A percentile compares a stretch with the other conserved stretches of the same genome.
Conservation (phyloP, 1,284 basidiomycete genomes). For the Melampsora larici-populina region DNA sequence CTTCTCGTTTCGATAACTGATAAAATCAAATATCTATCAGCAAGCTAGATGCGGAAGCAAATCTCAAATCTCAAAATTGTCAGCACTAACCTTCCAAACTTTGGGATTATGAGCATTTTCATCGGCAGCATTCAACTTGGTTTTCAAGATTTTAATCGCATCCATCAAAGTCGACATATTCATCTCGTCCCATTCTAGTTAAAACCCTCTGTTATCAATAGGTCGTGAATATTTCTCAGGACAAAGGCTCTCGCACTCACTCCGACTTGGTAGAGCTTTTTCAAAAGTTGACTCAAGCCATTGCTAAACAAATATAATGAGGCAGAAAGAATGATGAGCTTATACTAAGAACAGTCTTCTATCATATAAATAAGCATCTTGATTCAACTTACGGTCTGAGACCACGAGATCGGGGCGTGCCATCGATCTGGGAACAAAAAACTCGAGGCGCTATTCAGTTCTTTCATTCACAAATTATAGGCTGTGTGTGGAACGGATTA, state of each 20-base stretch:
- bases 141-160: conserved; percentile 16
- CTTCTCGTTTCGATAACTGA: conserved; percentile 36
- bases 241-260: background rate
- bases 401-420: conserved; percentile 31
- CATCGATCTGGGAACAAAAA: conserved; percentile 23
- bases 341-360: background rate
- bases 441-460: background rate
- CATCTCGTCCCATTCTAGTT: conserved; percentile 35
- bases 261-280: background rate
- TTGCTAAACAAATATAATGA: background rate
- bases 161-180: conserved; percentile 9
- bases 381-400: conserved; percentile 25
- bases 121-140: conserved; percentile 29
- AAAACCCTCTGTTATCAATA: background rate
- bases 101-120: conserved; percentile 1
- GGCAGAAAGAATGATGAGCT: background rate
- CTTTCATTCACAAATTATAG: too few species aligned
- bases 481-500: background rate
- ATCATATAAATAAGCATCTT: background rate
- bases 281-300: conserved; percentile 4
- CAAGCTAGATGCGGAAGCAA: background rate
- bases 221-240: background rate
- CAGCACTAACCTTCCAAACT: conserved; percentile 27
- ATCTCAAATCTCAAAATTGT: background rate
- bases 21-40: background rate